Percentiles rank a stretch among this genome's conserved stretches.
phyloP scores from a whole-genome alignment of 768 basidiomycete genomes.

The Amanita pseudoporphyria region DNA sequence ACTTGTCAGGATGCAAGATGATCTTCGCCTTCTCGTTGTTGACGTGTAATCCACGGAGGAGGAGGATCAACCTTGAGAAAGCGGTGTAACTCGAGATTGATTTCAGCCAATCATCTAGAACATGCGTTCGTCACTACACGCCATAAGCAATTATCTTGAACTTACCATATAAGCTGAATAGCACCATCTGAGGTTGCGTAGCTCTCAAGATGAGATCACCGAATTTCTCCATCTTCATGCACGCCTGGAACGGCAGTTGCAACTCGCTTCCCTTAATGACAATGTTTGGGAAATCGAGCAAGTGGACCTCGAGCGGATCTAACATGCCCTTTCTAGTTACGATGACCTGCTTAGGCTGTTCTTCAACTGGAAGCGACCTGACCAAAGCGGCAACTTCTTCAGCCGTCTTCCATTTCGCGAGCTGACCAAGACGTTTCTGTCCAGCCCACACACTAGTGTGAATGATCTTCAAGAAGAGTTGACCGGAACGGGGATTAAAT shows the following conservation, averaged over 20 bases:
- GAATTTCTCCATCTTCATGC: conserved; percentile 99
- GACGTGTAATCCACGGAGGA: conserved; percentile 94
- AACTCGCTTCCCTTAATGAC: conserved; percentile 99
- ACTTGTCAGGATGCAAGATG: conserved; percentile 94
- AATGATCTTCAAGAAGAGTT: conserved; percentile 97
- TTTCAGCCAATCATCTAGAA: conserved; percentile 92
- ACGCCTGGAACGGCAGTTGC: conserved; percentile 98
- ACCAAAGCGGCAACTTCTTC: conserved; percentile 99
- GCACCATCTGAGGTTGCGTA: conserved; percentile 97
- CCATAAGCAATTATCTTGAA: background rate
- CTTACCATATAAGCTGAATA: conserved; percentile 91
- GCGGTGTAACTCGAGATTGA: conserved; percentile 98
- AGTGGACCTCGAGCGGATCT: conserved; percentile 93
- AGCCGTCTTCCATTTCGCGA: conserved; percentile 99
- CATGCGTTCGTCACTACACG: conserved; percentile 4
- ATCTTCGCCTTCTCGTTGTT: conserved; percentile 99
- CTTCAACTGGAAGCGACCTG: conserved; percentile 97
- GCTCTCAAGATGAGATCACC: conserved; percentile 96
- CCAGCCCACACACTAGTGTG: conserved; percentile 99
- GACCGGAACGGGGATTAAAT: conserved; percentile 98
- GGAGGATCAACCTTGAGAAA: conserved; percentile 95
- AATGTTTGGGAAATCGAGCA: conserved; percentile 99
- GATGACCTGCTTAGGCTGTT: conserved; percentile 99
- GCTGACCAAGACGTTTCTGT: conserved; percentile 98
- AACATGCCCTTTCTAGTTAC: conserved; percentile 99